A percentile compares a stretch with the other conserved stretches of the same genome.
Evolutionary conservation across 2,329 filamentous ascomycete genomes (phyloP).

Genomic region (Beauveria caledonica): DNA sequence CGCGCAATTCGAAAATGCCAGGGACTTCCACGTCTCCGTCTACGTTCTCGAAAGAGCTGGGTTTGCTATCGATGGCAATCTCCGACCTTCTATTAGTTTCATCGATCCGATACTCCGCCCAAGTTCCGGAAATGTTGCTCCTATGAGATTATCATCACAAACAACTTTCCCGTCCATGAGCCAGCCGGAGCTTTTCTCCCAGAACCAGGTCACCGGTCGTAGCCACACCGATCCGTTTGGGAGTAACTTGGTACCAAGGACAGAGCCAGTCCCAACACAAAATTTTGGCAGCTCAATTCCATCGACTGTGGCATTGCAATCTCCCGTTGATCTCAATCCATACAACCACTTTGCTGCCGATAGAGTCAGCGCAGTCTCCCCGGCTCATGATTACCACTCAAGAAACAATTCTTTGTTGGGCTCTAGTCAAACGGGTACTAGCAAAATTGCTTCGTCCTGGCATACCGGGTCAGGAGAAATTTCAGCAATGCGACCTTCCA

Average conservation of each 20-base stretch:
- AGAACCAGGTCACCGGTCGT: not conserved
- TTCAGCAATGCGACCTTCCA: too few relatives aligned
- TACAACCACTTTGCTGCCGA: not conserved
- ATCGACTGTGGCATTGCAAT: not conserved
- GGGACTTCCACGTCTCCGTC: slow-evolving; percentile 26
- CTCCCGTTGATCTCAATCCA: not conserved
- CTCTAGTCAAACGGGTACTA: not conserved
- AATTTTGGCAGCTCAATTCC: not conserved
- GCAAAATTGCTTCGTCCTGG: not conserved
- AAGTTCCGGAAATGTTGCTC: not conserved
- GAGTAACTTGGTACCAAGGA: not conserved
- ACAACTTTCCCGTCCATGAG: not conserved
- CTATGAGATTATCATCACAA: slow-evolving; percentile 2
- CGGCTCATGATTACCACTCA: not conserved
- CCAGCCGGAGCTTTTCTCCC: not conserved
- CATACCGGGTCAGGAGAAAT: not conserved
- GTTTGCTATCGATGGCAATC: slow-evolving; percentile 18
- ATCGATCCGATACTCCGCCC: not conserved
- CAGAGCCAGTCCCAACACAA: not conserved
- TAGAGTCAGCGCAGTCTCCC: not conserved
- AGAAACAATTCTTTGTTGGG: not conserved
- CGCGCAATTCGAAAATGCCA: slow-evolving; percentile 21
- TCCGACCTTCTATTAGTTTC: not conserved
- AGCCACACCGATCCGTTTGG: not conserved
- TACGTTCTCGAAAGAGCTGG: slow-evolving; percentile 25